Evolutionary conservation across 169 alveolate genomes (phyloP), one percentile per base, ranked within the genome.

Genomic region (Plasmodium knowlesi): DNA sequence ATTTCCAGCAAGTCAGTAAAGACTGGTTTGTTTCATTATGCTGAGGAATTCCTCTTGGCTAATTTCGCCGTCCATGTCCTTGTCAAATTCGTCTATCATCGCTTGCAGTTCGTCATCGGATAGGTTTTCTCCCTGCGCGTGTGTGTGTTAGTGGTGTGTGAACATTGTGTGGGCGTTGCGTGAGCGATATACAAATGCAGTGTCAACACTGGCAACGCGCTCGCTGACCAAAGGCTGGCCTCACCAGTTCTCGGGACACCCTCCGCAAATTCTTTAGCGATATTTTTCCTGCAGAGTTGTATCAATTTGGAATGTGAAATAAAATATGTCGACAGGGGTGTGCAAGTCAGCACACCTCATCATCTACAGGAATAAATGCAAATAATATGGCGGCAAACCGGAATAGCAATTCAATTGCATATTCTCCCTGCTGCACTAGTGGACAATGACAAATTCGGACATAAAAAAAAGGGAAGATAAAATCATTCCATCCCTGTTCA

Each of bases 41-140:
- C 98, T 97, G 83, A 99, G 94, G 96, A 99, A 99, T 86, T 99
- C 99, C 67, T 99, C 99, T 91, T 98, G 98, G 30, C 93, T 84
- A 92, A 97, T 97, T 79, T 97, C 99, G 3, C 99, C 99, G 96
- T 99, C 99, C 92, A 98, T 97, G 95, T 99, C 99, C 73, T 97
- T 96, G 95, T 99, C 99, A 82, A 99, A 99, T 93, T 98, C 99
- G 92, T 98, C 99, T 61, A 99, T 98, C 99, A 99, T 98, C 84
- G 99, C 99, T 93, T 98, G 98, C 46, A 99, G 97, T 92, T 99
- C 99, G 41, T 99, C 99, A 85, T 99, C 99, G 57, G 99, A 95
- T 80, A 99, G 95, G 53, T 98, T 98, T 83, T 99, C 99, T 30
- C 99, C 99, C 98, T 96, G 53, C 41, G 61, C 25, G 28, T 5